Evolutionary conservation across 805 yeast species (phyloP).

Genomic region (Candida ponderosae): DNA sequence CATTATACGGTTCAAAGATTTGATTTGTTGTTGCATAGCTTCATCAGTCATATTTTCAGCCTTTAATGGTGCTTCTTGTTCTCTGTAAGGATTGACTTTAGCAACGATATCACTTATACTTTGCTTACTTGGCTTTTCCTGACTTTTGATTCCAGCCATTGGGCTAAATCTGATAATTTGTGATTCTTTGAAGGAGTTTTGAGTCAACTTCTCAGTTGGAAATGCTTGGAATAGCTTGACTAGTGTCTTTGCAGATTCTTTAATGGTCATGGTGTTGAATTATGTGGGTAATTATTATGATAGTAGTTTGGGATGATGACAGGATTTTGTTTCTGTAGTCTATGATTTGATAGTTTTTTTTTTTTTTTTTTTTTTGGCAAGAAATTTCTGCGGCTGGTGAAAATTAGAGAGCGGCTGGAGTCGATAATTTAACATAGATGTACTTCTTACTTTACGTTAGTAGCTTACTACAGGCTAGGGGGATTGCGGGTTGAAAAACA

Average conservation of each 20-base stretch:
- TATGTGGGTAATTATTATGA: no score
- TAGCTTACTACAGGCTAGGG: no score
- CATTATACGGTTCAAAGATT: slow-evolving; percentile 47
- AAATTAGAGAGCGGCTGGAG: no score
- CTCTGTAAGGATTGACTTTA: slow-evolving; percentile 36
- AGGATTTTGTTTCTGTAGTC: no score
- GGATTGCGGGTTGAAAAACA: no score
- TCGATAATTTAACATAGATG: no score
- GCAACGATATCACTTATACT: slow-evolving; percentile 33
- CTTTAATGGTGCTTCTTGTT: slow-evolving; percentile 33
- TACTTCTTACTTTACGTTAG: no score
- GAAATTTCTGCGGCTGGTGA: no score
- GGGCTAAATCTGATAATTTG: slow-evolving; percentile 53
- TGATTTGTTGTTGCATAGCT: slow-evolving; percentile 43
- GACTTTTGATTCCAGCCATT: slow-evolving; percentile 39
- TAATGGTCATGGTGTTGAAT: slow-evolving; percentile 33
- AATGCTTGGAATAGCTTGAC: slow-evolving; percentile 50
- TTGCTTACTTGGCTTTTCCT: slow-evolving; percentile 30
- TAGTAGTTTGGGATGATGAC: no score
- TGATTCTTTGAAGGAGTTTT: slow-evolving; percentile 59
- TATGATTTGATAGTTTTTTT: no score
- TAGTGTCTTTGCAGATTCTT: slow-evolving; percentile 48
- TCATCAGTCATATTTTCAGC: slow-evolving; percentile 44
- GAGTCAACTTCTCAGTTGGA: slow-evolving; percentile 64
- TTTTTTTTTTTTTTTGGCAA: no score